These are phyloP conservation scores for Asclepias syriaca DNA, from an alignment of 257 asterid genomes.

Conservation along the genomic window DNA sequence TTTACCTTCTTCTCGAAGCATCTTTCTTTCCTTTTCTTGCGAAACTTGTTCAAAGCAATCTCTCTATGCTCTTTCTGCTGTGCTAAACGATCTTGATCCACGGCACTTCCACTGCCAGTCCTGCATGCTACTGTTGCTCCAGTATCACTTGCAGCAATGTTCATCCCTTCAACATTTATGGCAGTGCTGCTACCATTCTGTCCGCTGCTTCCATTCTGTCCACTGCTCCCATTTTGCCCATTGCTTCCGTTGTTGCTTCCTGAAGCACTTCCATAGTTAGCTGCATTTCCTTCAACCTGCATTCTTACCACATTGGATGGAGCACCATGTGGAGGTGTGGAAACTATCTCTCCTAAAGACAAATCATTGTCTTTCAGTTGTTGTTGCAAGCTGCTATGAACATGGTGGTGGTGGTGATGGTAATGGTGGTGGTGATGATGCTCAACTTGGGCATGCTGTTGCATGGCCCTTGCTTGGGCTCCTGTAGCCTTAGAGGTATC, in stretches of 20 bases:
- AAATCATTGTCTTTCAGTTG: constrained; percentile 25
- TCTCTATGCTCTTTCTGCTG: constrained; percentile 24
- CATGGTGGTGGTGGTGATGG: constrained; percentile 47
- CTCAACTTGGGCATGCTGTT: constrained; percentile 39
- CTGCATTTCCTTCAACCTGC: constrained; percentile 33
- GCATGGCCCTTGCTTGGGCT: constrained; percentile 22
- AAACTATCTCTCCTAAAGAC: constrained; percentile 19
- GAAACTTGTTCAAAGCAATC: constrained; percentile 43
- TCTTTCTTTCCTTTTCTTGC: constrained; percentile 49
- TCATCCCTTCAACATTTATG: constrained; percentile 34
- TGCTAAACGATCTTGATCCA: constrained; percentile 31
- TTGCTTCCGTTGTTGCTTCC: constrained; percentile 42
- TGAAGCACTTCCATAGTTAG: constrained; percentile 45
- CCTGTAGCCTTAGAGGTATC: constrained; percentile 21
- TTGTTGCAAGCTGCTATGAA: constrained; percentile 27
- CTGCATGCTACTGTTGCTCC: constrained; percentile 25
- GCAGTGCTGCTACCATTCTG: constrained; percentile 35
- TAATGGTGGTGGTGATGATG: constrained; percentile 46
- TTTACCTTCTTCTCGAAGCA: constrained; percentile 47
- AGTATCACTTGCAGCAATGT: constrained; percentile 24
- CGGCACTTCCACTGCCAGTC: constrained; percentile 27
- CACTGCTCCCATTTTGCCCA: constrained; percentile 40
- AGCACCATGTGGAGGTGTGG: constrained; percentile 22
- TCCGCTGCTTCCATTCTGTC: constrained; percentile 40
- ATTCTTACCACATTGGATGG: constrained; percentile 20